A percentile compares a stretch with the other conserved stretches of the same genome.
Evolutionary conservation across 805 yeast species (phyloP).

Genomic region (Aciculoconidium aculeatum): DNA sequence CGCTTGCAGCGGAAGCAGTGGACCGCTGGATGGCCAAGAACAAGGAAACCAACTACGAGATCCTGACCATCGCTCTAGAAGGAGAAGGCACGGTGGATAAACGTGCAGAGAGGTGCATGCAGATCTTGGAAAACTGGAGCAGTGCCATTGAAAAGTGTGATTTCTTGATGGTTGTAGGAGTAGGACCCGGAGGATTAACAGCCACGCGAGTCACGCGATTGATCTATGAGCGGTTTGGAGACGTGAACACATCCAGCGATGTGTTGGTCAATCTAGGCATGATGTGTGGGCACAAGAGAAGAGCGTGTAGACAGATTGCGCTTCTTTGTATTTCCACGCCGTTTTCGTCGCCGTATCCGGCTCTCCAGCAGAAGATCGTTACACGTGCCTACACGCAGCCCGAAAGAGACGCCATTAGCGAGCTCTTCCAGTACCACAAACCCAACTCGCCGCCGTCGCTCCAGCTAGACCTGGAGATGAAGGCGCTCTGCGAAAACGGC

Average conservation of each 20-base stretch:
- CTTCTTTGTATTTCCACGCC: too few species aligned
- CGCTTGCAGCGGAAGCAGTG: constrained; percentile 24
- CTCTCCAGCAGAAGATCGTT: constrained; percentile 30
- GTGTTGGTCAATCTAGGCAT: too few species aligned
- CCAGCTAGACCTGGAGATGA: constrained; percentile 15
- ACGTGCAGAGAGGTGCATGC: constrained; percentile 19
- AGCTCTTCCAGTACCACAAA: constrained; percentile 29
- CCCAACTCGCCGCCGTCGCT: constrained; percentile 13
- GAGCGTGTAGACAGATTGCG: too few species aligned
- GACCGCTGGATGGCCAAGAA: constrained; percentile 20
- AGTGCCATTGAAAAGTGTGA: constrained; percentile 23
- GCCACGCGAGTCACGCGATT: too few species aligned
- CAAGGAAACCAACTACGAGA: constrained; percentile 12
- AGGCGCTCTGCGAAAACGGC: constrained; percentile 15
- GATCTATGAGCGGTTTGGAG: too few species aligned
- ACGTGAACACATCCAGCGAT: too few species aligned
- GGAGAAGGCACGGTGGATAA: constrained; percentile 32
- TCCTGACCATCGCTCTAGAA: constrained; percentile 35
- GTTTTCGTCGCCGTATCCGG: too few species aligned
- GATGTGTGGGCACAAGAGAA: too few species aligned
- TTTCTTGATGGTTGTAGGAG: constrained; percentile 24
- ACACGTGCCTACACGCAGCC: constrained; percentile 29
- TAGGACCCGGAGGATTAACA: too few species aligned
- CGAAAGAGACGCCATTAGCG: constrained; percentile 33
- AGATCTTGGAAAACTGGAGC: constrained; percentile 30